Base-by-base conservation (phyloP, 192 early-diverging fungal species). In the Entophlyctis helioformis region DNA sequence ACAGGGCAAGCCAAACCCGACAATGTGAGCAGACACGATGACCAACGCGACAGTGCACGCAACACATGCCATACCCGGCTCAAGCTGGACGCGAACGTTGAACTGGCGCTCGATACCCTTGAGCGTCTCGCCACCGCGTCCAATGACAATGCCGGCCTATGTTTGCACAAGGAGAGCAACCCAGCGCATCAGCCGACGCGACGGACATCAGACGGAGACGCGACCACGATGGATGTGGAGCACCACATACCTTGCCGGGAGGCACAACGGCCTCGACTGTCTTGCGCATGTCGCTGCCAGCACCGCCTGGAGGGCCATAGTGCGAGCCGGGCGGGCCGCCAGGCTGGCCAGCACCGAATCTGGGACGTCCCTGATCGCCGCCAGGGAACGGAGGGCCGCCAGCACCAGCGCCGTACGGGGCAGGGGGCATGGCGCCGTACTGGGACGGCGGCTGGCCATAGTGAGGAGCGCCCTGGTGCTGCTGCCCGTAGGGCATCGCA, bases 81-180 rank as follows among this genome's bases (percentile, higher is more conserved):
- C 65, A 48, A 89, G 72, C 63, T 88, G 85, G 5, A 91, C 72
- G 26, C 71, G 65, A 35, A 80, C 79, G 20, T 83, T 82, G 20
- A 78, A 78, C 18, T 63, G 62, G 40, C 73, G 67, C 58, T 89
- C 83, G 44, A 91, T 82, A 33, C 71, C 57, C 56, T 84, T 79
- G 49, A 91, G 53, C 62, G 82, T 85, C 36, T 82, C 83, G 4
- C 89, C 89, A 21, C 66, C 67, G 16, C 77, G 65, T 9, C 89
- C 89, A 59, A 91, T 91, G 25, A 91, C 71, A 34, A 86, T 52
- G 3, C 89, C 89, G 9, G 87, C 82, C 42, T 74, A 27, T 57
- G 64, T 44, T 72, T 59, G 3, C 78, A 74, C 6, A 86, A 75
- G 19, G 41, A 62, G 36, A 82, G 71, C 53, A 11, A 54, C 62